phyloP scores from a whole-genome alignment of 2,329 filamentous ascomycete genomes.

The Ophiostoma sp. region DNA sequence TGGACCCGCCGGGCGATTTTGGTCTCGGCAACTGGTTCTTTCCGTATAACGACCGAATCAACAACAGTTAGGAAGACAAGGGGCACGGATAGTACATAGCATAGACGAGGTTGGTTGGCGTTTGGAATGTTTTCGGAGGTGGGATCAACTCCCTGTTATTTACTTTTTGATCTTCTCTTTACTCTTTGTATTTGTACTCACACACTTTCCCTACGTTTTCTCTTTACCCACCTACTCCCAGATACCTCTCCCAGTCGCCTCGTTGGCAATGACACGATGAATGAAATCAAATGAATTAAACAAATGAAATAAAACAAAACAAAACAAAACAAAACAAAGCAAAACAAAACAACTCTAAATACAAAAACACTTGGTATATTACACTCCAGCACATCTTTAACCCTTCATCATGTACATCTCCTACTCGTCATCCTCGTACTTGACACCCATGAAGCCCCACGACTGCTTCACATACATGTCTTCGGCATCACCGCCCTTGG shows the following conservation, averaged over 20 bases:
- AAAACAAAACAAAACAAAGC: background rate
- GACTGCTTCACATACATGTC: slow-evolving; percentile 16
- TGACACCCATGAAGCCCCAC: slow-evolving; percentile 20
- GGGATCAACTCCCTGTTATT: background rate
- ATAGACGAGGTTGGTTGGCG: background rate
- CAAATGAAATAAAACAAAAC: background rate
- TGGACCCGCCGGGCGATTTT: slow-evolving; percentile 26
- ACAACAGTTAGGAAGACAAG: background rate
- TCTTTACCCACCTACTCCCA: background rate
- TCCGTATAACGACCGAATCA: slow-evolving; percentile 27
- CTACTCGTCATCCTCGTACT: slow-evolving; percentile 20
- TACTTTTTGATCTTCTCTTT: background rate
- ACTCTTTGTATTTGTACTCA: background rate
- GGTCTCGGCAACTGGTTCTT: slow-evolving; percentile 29
- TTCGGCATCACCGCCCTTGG: slow-evolving; percentile 18
- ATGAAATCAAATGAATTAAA: background rate
- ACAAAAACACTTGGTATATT: background rate
- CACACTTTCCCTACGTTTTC: background rate
- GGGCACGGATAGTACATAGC: background rate
- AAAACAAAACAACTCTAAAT: background rate
- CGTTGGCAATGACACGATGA: background rate
- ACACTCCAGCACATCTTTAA: background rate
- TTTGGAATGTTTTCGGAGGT: background rate
- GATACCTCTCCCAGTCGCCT: slow-evolving; percentile 3
- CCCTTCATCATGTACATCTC: background rate